Conservation (phyloP, 495 filamentous ascomycete species). For the Acidomyces sp. region DNA sequence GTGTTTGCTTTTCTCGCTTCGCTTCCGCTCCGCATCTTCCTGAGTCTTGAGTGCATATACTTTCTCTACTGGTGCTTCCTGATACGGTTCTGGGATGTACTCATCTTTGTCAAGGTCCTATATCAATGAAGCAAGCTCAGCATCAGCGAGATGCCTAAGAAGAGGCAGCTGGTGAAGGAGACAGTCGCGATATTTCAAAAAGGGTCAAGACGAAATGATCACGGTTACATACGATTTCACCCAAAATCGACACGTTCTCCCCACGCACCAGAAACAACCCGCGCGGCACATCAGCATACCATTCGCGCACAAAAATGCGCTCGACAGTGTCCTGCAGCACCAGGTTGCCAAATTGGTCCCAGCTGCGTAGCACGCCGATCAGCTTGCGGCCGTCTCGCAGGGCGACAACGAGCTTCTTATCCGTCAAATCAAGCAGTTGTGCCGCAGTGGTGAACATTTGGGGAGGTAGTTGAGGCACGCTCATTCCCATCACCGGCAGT, state of each 20-base stretch:
- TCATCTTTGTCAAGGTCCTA: conserved; percentile 91
- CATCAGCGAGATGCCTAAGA: too few relatives aligned
- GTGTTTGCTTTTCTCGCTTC: conserved; percentile 53
- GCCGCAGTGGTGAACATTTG: conserved; percentile 99
- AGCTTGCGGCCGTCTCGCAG: conserved; percentile 87
- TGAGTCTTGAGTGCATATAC: conserved; percentile 62
- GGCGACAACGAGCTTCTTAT: conserved; percentile 88
- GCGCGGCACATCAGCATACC: conserved; percentile 69
- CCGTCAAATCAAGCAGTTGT: conserved; percentile 85
- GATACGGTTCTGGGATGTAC: conserved; percentile 57
- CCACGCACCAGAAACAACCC: conserved; percentile 83
- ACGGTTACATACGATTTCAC: conserved; percentile 59
- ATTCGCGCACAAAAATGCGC: conserved; percentile 55
- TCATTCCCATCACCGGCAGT: conserved; percentile 17
- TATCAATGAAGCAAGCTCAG: too few relatives aligned
- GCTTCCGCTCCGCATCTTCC: conserved; percentile 53
- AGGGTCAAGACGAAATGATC: too few relatives aligned
- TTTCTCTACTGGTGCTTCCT: conserved; percentile 50
- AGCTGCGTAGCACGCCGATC: conserved; percentile 82
- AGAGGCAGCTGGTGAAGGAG: too few relatives aligned
- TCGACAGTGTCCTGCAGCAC: conserved; percentile 87
- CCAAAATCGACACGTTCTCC: conserved; percentile 82
- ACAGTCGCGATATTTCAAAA: neutral
- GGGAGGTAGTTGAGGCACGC: conserved; percentile 45
- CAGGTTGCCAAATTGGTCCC: conserved; percentile 97